phyloP scores from a whole-genome alignment of 2,329 filamentous ascomycete species.

The Cladosporium austrohemisphaericum region DNA sequence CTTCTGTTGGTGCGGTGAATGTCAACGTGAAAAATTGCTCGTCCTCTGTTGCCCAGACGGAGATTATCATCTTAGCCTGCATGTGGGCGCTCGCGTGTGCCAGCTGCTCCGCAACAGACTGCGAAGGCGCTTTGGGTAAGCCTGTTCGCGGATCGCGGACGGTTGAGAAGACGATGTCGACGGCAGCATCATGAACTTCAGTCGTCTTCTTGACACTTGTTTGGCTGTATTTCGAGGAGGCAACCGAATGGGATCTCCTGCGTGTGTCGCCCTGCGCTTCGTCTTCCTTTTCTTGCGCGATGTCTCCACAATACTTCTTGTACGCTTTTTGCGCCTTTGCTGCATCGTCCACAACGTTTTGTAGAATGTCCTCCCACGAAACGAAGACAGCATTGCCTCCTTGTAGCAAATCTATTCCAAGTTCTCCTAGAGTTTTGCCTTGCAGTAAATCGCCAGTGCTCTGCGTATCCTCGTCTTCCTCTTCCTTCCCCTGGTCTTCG shows the following conservation, averaged over 20 bases:
- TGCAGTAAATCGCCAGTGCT: constrained; percentile 57
- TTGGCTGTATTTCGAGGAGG: constrained; percentile 19
- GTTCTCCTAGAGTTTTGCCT: constrained; percentile 63
- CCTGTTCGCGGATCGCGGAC: constrained; percentile 38
- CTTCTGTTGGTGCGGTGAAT: constrained; percentile 57
- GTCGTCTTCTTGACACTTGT: constrained; percentile 29
- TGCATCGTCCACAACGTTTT: constrained; percentile 42
- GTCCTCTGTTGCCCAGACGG: constrained; percentile 66
- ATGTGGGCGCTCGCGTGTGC: constrained; percentile 35
- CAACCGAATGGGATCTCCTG: constrained; percentile 21
- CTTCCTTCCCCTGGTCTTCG: constrained; percentile 9
- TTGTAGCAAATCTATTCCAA: constrained; percentile 70
- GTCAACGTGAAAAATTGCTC: constrained; percentile 70
- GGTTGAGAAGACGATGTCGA: constrained; percentile 64
- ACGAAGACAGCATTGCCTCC: constrained; percentile 55
- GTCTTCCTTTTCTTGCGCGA: constrained; percentile 18
- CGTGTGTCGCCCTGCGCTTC: constrained; percentile 20
- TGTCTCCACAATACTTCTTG: constrained; percentile 2
- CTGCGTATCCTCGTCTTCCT: constrained; percentile 20
- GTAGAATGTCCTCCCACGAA: constrained; percentile 49
- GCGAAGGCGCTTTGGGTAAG: constrained; percentile 37
- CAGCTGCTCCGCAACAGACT: constrained; percentile 24
- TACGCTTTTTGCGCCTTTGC: constrained; percentile 25
- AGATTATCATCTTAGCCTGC: constrained; percentile 72
- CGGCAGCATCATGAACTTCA: constrained; percentile 56